Conservation (phyloP, 1,284 basidiomycete genomes). For the Irpex lacteus region DNA sequence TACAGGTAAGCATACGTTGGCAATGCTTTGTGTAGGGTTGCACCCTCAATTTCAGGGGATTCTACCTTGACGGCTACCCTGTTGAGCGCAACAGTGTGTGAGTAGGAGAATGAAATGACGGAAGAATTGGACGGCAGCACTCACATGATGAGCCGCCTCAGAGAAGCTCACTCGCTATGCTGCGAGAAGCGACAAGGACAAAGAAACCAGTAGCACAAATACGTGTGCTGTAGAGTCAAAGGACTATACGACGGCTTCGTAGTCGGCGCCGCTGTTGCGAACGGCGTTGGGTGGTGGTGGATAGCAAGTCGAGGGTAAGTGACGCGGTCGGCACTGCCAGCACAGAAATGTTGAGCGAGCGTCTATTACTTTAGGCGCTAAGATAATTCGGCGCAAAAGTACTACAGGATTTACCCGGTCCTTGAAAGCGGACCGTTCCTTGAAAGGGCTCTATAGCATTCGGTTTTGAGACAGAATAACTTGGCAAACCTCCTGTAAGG, state of each 20-base stretch:
- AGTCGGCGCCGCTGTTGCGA: neutral
- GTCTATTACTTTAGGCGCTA: neutral
- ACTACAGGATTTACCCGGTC: no score
- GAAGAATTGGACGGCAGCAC: neutral
- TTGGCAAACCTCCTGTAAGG: no score
- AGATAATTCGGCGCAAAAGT: neutral
- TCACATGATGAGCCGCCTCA: neutral
- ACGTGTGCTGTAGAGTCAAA: neutral
- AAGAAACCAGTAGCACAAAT: neutral
- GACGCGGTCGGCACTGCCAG: neutral
- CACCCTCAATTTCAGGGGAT: slow-evolving; percentile 83
- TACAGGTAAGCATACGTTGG: slow-evolving; percentile 83
- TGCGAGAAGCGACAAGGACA: neutral
- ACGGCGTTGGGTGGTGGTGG: neutral
- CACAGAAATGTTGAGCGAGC: neutral
- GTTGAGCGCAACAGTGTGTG: neutral
- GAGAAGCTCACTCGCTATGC: neutral
- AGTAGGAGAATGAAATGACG: neutral
- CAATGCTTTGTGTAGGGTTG: slow-evolving; percentile 79
- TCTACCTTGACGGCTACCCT: slow-evolving; percentile 60
- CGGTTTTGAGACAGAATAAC: no score
- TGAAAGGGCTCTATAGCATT: no score
- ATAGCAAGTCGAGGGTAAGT: neutral
- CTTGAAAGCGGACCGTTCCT: no score
- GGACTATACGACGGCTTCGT: neutral